These are phyloP conservation scores for Salix caprea DNA, from an alignment of 345 rosid species.

Conservation along the genomic window DNA sequence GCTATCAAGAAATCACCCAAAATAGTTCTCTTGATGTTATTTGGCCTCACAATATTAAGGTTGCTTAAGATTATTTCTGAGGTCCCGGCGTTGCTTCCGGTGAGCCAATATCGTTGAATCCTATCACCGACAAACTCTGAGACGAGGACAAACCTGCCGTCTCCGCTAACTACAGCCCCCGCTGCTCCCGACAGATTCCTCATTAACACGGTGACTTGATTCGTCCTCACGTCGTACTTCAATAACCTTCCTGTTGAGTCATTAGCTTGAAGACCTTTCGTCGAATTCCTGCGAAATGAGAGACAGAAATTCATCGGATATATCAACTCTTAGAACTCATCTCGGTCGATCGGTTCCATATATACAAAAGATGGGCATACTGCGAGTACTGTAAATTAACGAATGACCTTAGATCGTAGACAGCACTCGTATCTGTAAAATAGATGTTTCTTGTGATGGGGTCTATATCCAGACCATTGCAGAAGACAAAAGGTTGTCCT, in stretches of 20 bases:
- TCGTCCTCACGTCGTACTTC: slow-evolving; percentile 10
- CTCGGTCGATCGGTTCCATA: no score
- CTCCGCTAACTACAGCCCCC: slow-evolving; percentile 8
- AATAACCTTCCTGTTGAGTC: slow-evolving; percentile 23
- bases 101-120: slow-evolving; percentile 12
- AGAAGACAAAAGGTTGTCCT: slow-evolving; percentile 3
- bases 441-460: slow-evolving; percentile 7
- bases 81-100: no score
- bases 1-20: slow-evolving; percentile 22
- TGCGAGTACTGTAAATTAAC: neutral
- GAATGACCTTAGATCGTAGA: neutral
- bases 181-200: slow-evolving; percentile 6
- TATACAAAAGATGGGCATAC: neutral
- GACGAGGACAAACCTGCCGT: slow-evolving; percentile 8
- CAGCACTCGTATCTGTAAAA: slow-evolving; percentile 12
- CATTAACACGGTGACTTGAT: slow-evolving; percentile 4
- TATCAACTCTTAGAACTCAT: no score
- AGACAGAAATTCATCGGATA: no score
- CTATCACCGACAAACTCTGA: slow-evolving; percentile 4
- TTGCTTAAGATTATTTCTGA: no score
- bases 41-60: no score
- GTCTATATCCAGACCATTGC: slow-evolving; percentile 16
- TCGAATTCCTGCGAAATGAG: neutral
- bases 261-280: neutral
- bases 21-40: no score